Conservation (phyloP, 2,329 filamentous ascomycete genomes). For the Talaromyces sp. region DNA sequence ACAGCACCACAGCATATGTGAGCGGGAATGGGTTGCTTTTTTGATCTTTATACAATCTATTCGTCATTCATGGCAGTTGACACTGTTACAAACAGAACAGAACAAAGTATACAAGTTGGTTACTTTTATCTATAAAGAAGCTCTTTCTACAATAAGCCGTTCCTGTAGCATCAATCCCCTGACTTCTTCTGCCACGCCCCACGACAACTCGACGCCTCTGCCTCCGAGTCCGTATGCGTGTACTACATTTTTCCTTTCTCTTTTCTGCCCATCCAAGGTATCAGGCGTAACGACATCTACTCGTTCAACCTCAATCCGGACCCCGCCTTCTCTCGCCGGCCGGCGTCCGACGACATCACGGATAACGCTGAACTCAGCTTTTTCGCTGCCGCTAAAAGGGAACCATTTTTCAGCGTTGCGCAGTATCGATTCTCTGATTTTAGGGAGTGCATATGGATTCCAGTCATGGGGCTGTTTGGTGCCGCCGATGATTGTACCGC, state of each 20-base stretch:
- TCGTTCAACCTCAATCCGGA: conserved; percentile 52
- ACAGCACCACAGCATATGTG: neutral
- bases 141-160: neutral
- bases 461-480: conserved; percentile 60
- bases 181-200: conserved; percentile 55
- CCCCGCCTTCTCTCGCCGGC: conserved; percentile 41
- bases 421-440: conserved; percentile 48
- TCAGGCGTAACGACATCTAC: conserved; percentile 16
- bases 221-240: conserved; percentile 60
- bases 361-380: conserved; percentile 26
- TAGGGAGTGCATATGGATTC: conserved; percentile 46
- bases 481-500: conserved; percentile 63
- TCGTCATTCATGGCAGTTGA: neutral
- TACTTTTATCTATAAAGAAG: neutral
- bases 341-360: conserved; percentile 43
- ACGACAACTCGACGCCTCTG: conserved; percentile 57
- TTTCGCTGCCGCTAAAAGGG: conserved; percentile 30
- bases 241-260: conserved; percentile 28
- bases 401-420: conserved; percentile 37
- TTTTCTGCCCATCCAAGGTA: conserved; percentile 10
- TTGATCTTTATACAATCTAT: neutral
- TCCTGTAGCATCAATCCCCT: neutral
- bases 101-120: neutral
- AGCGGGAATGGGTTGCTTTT: neutral
- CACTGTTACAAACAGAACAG: neutral